These are phyloP conservation scores for Tetradesmus obliquus DNA, from an alignment of 139 green algal genomes.

Conservation along the genomic window DNA sequence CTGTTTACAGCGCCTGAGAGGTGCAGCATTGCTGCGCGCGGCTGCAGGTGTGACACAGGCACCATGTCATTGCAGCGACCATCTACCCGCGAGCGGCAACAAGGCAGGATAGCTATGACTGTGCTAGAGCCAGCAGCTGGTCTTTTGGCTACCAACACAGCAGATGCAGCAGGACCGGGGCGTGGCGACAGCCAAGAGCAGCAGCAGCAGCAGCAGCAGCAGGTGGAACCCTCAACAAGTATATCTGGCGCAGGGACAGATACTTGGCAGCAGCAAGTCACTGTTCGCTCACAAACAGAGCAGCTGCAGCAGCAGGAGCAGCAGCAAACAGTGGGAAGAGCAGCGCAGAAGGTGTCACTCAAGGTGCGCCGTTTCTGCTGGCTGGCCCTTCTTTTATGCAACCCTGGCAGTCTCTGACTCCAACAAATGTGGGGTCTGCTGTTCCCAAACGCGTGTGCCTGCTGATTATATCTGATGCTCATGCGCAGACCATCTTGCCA, in stretches of 20 bases:
- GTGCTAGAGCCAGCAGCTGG: slow-evolving; percentile 61
- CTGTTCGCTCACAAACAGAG: neutral
- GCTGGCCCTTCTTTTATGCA: no score
- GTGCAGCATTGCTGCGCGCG: neutral
- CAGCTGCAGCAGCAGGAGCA: slow-evolving; percentile 36
- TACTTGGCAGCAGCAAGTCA: neutral
- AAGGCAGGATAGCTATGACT: slow-evolving; percentile 69
- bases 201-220: slow-evolving; percentile 14
- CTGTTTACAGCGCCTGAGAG: no score
- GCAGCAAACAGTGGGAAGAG: neutral
- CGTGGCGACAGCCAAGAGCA: neutral
- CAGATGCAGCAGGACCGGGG: neutral
- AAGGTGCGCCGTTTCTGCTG: slow-evolving; percentile 4
- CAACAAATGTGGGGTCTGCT: neutral
- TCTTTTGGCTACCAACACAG: slow-evolving; percentile 12
- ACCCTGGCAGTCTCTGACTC: no score
- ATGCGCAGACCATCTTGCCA: neutral
- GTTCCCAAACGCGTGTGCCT: neutral
- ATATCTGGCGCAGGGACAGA: neutral
- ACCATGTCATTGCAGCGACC: slow-evolving; percentile 52
- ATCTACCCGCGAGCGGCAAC: slow-evolving; percentile 55
- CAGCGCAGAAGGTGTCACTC: neutral
- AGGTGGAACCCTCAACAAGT: neutral
- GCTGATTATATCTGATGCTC: neutral
- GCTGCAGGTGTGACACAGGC: slow-evolving; percentile 17